Conservation (phyloP, 352 stramenopile species). For the Pythium vanterpoolii region DNA sequence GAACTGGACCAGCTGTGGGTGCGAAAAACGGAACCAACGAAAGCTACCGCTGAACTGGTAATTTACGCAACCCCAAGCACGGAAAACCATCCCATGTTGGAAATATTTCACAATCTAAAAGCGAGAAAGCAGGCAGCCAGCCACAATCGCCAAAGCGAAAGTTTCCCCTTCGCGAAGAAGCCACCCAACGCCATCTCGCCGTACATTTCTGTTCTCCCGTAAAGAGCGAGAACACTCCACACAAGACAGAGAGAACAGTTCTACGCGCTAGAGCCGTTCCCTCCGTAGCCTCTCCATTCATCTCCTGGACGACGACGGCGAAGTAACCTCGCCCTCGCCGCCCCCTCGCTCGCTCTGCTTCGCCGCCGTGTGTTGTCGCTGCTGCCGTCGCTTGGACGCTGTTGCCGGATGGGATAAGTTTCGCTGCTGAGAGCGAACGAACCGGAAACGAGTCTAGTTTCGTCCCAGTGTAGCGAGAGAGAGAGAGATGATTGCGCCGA, state of each 20-base stretch:
- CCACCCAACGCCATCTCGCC: background rate
- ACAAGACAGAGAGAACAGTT: slow-evolving; percentile 4
- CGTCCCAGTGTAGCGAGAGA: slow-evolving; percentile 7
- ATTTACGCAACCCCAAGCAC: background rate
- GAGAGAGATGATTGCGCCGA: slow-evolving; percentile 60
- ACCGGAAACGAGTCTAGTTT: slow-evolving; percentile 21
- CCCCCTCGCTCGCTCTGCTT: background rate
- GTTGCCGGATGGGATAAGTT: slow-evolving; percentile 46
- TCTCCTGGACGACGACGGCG: background rate
- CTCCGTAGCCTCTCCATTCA: background rate
- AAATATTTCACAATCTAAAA: background rate
- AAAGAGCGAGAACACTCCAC: background rate
- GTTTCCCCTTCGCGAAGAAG: background rate
- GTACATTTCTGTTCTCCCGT: slow-evolving; percentile 4
- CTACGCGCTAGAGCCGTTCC: background rate
- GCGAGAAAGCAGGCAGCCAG: slow-evolving; percentile 5
- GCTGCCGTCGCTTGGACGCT: slow-evolving; percentile 11
- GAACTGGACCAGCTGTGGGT: too few relatives aligned
- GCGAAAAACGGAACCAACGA: background rate
- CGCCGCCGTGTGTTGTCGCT: background rate
- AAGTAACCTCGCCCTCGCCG: background rate
- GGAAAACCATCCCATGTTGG: too few relatives aligned
- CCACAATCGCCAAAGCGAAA: slow-evolving; percentile 3
- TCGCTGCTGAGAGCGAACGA: slow-evolving; percentile 8
- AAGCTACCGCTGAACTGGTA: background rate